Evolutionary conservation across 495 filamentous ascomycete genomes (phyloP), one percentile per base, ranked within the genome.

Genomic region (Penicillium cataractarum): DNA sequence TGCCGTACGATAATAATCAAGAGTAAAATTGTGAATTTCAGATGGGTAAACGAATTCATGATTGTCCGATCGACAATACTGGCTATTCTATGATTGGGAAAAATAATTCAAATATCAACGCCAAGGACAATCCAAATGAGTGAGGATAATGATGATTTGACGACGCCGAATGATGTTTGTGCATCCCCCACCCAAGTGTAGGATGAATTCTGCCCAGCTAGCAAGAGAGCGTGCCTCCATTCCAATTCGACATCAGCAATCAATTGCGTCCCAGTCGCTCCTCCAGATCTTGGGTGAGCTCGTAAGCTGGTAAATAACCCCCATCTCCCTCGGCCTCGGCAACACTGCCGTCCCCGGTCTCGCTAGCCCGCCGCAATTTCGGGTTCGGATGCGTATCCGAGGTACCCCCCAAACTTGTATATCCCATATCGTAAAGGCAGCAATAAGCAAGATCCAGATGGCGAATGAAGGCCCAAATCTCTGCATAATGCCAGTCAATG

Each of bases 401-500:
- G n/a, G 86, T 91, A 3, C 95, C 93, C 2, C 95, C 95, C 7
- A 99, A 79, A 49, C 88, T 92, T 4, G 95, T 96, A 71, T 92
- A 96, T 6, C 91, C 91, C 61, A 80, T 80, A 69, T 97, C 90
- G 72, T 99, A 99, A 7, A 99, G 82, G 15, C 80, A 74, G 71
- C 95, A 99, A 66, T 94, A 99, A 17, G 84, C 83, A 21, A 97
- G 83, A 2, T 84, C 80, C 27, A 97, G 74, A 62, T 90, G 86
- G 15, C 92, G 85, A 62, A 97, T 91, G 67, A 97, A 97, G 6
- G 88, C 84, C 96, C 95, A 97, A 60, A 99, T 93, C 74, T 98
- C 94, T 17, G 86, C 86, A 78, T 97, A 99, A 73, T 94, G 90
- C 96, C 95, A 97, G 70, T 98, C 95, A 70, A 99, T 92, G 9